Evolutionary conservation across 2,329 filamentous ascomycete genomes (phyloP), one percentile per base, ranked within the genome.

Genomic region (Myriosclerotinia scirpicola): DNA sequence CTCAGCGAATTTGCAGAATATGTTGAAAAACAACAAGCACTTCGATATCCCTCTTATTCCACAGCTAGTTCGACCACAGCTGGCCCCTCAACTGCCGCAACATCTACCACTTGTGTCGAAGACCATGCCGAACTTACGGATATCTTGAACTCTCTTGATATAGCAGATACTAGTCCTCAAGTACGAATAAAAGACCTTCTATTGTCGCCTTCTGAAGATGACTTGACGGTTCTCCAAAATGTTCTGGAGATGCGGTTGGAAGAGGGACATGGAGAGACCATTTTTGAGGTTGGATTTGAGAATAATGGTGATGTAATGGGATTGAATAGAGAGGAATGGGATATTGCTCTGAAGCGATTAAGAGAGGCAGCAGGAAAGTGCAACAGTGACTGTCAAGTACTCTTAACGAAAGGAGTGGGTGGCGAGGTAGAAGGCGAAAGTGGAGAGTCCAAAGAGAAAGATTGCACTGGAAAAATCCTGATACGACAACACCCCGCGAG

Each of bases 1-100:
- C 84, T 99, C 66, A 95, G 91, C 81, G 95, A 98, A 74, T 99
- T 99, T 77, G 93, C 93, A 78, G 95, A 99, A 75, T 98, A 97
- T 75, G 95, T 97, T 71, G 93, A 98, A 78, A 90, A 93, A 77
- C 93, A 98, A 77, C 95, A 98, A 78, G 88, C 88, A 17, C 79
- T 89, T 60, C 88, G 90, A 66, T 88, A 87, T 72, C 85, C 85
- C 1, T 75, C 63, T 17, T 36, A 56, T 48, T 59, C 63, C 17
- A 61, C 69, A 42, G 67, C 70, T 9, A 42, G 66, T 55, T 44
- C 67, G 46, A 52, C 70, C n/a, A 60, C 69, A 34, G 50, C 59
- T 22, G 50, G 59, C 11, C 55, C 64, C 22, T 66, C 64, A 52
- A 61, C 69, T 6, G 40, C 72, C 67, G 74, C 79, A 46, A 59